Evolutionary conservation across 257 asterid species (phyloP), one percentile per base, ranked within the genome.

Genomic region (Cordia subcordata): DNA sequence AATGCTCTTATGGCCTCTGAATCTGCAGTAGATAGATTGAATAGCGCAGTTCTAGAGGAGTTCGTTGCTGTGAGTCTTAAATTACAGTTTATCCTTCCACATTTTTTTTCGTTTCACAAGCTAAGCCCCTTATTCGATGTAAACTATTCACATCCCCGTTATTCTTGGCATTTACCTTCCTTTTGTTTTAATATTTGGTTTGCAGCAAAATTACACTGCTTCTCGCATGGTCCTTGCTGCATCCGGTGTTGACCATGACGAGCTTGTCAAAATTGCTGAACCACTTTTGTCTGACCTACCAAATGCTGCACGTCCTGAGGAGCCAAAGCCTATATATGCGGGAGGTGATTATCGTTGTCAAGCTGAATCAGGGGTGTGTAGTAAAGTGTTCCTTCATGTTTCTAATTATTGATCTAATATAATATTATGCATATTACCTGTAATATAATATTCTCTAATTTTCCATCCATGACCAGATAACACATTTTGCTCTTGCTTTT

Each of bases 401-500:
- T 47, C 13, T 63, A 14, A 19, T 45, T 16, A 44, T 18, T 64
- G 35, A 27, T 2, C 32, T 54, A 60, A 3, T 52, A 56, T 61
- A 8, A 44, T 40, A 39, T 68, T 40, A 10, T 57, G 40, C 55
- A 58, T 57, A 52, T 52, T 49, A 27, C 35, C 6, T 35, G n/a
- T n/a, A n/a, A n/a, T n/a, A n/a, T n/a, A n/a, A n/a, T n/a, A 17
- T 64, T 57, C 61, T 39, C 68, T 55, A 57, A 18, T 70, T 9
- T 52, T 22, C 57, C 35, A 20, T 33, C n/a, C 10, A 0, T 67
- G 54, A 39, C 57, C 77, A 90, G 97, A 46, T 58, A 16, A 81
- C 97, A 64, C 97, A 90, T 81, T 86, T 90, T 73, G 93, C 95
- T 46, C 94, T 90, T 61, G 97, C 95, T 53, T 90, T 90, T 59